Evolutionary conservation across 2,329 filamentous ascomycete genomes (phyloP).

Genomic region (Madurella mycetomatis): DNA sequence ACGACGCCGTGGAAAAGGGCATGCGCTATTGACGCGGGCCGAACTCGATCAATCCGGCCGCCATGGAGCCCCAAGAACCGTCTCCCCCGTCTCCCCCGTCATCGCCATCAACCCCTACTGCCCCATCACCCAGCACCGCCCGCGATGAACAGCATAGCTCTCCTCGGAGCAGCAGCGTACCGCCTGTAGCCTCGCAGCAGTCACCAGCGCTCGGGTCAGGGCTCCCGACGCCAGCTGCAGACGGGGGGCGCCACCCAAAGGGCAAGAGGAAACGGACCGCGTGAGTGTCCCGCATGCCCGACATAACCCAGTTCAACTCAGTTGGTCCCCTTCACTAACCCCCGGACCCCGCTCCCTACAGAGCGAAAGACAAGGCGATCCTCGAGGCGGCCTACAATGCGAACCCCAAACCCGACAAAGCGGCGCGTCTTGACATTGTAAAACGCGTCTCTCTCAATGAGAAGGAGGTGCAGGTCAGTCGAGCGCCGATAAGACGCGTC

Average conservation of each 20-base stretch:
- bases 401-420: constrained; percentile 90
- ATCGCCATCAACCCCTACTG: constrained; percentile 2
- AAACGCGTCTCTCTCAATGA: constrained; percentile 82
- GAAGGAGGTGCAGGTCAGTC: constrained; percentile 89
- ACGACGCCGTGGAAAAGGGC: constrained; percentile 1
- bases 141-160: constrained; percentile 9
- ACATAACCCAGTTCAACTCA: background rate
- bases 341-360: constrained; percentile 36
- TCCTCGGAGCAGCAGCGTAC: constrained; percentile 12
- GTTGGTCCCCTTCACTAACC: constrained; percentile 20
- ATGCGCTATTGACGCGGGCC: constrained; percentile 6
- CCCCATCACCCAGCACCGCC: background rate
- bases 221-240: background rate
- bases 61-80: constrained; percentile 17
- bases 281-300: constrained; percentile 42
- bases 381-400: constrained; percentile 79
- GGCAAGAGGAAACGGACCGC: constrained; percentile 60
- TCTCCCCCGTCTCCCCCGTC: constrained; percentile 9
- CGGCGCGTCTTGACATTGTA: constrained; percentile 78
- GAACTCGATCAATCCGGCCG: constrained; percentile 1
- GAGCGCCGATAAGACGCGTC: background rate
- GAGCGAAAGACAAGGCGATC: constrained; percentile 81
- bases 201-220: constrained; percentile 3
- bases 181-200: constrained; percentile 3
- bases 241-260: constrained; percentile 47